Evolutionary conservation across 257 asterid species (phyloP).

Genomic region (Ophiorrhiza pumila): DNA sequence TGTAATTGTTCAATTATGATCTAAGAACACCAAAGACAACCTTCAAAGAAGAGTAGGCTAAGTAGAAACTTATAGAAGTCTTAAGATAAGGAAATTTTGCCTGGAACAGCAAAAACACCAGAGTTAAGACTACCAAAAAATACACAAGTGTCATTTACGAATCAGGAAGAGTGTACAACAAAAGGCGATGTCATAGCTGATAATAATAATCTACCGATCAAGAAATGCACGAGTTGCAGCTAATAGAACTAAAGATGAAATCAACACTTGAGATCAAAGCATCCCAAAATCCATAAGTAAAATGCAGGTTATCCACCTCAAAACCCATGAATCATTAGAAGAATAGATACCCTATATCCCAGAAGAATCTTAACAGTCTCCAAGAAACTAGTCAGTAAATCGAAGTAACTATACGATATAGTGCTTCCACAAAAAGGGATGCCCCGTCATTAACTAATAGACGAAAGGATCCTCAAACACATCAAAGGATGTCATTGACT

Average conservation of each 20-base stretch:
- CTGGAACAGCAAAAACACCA: neutral
- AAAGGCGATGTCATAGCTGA: no score
- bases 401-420: no score
- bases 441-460: no score
- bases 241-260: neutral
- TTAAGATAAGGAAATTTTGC: neutral
- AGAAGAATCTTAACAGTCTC: neutral
- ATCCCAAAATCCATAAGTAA: neutral
- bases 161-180: neutral
- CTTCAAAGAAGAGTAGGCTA: neutral
- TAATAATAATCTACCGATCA: neutral
- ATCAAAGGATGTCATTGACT: no score
- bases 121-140: neutral
- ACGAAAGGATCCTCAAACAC: no score
- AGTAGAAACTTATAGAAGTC: neutral
- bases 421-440: no score
- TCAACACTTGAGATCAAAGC: neutral
- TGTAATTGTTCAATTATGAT: neutral
- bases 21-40: conserved; percentile 2
- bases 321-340: neutral
- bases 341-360: no score
- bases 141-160: neutral
- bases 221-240: neutral
- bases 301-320: neutral
- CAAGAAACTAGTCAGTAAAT: neutral